Conservation (phyloP, 257 asterid species). For the Solanum raphanifolium region DNA sequence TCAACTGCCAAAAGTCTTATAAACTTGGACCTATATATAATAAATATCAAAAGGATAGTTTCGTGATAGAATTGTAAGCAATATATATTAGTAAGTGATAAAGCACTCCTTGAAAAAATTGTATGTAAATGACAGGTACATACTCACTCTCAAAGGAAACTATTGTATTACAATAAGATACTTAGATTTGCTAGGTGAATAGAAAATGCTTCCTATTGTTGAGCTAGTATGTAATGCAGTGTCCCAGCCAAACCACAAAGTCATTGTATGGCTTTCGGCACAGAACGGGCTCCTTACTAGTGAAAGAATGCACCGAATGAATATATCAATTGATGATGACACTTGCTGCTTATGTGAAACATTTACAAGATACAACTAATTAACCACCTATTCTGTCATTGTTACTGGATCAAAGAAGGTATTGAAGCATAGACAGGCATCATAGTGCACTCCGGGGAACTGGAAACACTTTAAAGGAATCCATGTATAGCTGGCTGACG, state of each 20-base stretch:
- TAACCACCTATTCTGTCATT: background rate
- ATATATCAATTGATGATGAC: background rate
- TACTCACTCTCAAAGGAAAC: background rate
- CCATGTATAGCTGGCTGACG: no score
- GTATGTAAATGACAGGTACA: background rate
- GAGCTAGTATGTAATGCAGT: background rate
- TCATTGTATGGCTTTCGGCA: background rate
- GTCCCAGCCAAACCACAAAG: background rate
- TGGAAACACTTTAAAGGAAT: background rate
- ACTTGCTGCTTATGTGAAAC: background rate
- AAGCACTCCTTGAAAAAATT: background rate
- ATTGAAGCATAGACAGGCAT: background rate
- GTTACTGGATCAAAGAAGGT: background rate
- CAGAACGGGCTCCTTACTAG: background rate
- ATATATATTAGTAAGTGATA: no score
- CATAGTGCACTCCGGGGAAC: background rate
- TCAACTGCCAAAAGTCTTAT: no score
- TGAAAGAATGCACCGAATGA: background rate
- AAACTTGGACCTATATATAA: no score
- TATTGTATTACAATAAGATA: background rate
- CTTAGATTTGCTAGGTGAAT: background rate
- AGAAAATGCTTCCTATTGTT: background rate
- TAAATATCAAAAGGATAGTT: no score
- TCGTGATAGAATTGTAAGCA: no score
- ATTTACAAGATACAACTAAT: background rate